Conservation (phyloP, 768 basidiomycete species). For the Hypholoma sublateritium region DNA sequence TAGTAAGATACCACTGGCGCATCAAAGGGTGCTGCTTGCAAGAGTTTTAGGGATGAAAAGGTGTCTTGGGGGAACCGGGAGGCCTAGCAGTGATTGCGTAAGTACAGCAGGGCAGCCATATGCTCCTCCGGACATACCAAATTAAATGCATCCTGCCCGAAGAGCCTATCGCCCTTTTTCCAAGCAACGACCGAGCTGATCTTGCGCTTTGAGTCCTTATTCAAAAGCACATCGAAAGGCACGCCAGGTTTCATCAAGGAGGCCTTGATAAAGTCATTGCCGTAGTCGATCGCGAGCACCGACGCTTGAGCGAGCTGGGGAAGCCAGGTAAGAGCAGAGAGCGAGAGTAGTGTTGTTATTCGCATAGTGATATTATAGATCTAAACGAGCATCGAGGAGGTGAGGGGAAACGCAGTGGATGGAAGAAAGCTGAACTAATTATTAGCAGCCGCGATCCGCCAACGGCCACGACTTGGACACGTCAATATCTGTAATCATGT, state of each 20-base stretch:
- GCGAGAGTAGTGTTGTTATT: slow-evolving; percentile 34
- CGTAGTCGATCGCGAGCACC: slow-evolving; percentile 96
- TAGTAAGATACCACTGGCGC: slow-evolving; percentile 61
- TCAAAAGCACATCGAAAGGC: slow-evolving; percentile 94
- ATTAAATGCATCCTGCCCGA: slow-evolving; percentile 87
- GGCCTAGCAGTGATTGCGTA: slow-evolving; percentile 50
- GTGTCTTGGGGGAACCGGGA: slow-evolving; percentile 89
- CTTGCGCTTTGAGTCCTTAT: slow-evolving; percentile 97
- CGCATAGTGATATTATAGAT: slow-evolving; percentile 35
- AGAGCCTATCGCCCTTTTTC: slow-evolving; percentile 88
- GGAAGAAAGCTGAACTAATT: slow-evolving; percentile 1
- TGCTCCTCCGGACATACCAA: slow-evolving; percentile 54
- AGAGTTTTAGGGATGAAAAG: slow-evolving; percentile 81
- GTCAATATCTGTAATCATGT: slow-evolving; percentile 4
- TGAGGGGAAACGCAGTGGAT: neutral
- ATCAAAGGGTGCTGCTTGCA: slow-evolving; percentile 70
- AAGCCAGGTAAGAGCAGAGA: slow-evolving; percentile 34
- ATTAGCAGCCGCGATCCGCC: slow-evolving; percentile 10
- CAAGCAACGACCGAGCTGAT: slow-evolving; percentile 88
- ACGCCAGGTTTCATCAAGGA: slow-evolving; percentile 92
- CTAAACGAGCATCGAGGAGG: slow-evolving; percentile 23
- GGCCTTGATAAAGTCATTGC: slow-evolving; percentile 96
- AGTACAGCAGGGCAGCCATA: slow-evolving; percentile 3
- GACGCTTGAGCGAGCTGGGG: slow-evolving; percentile 59
- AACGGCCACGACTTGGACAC: slow-evolving; percentile 7